A percentile compares a stretch with the other conserved stretches of the same genome.
Evolutionary conservation across 2,329 filamentous ascomycete genomes (phyloP).

Genomic region (Fusarium abutilonis): DNA sequence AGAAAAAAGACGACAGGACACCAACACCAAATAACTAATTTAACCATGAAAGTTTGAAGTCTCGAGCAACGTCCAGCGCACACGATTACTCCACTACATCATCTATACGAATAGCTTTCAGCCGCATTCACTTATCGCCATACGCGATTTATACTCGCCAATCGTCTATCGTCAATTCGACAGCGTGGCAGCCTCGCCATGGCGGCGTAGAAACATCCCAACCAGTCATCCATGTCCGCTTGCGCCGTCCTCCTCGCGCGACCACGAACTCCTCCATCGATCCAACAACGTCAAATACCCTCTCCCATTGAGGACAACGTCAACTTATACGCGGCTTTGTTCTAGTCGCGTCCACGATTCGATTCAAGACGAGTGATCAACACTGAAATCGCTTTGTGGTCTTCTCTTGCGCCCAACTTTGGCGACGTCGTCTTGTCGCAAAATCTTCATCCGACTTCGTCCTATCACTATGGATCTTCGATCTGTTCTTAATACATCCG

Average conservation of each 20-base stretch:
- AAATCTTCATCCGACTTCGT: conserved; percentile 16
- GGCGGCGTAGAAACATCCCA: conserved; percentile 42
- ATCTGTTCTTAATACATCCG: conserved; percentile 64
- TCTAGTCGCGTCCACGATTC: conserved; percentile 39
- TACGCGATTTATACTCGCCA: conserved; percentile 31
- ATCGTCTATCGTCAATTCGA: conserved; percentile 41
- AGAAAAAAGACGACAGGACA: conserved; percentile 41
- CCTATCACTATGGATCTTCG: conserved; percentile 59
- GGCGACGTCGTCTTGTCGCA: conserved; percentile 32
- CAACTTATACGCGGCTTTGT: conserved; percentile 9
- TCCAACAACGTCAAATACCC: conserved; percentile 3
- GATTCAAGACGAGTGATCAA: conserved; percentile 31
- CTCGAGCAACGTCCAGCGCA: conserved; percentile 25
- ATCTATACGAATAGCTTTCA: conserved; percentile 7
- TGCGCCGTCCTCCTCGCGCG: conserved; percentile 44
- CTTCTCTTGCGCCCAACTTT: conserved; percentile 32
- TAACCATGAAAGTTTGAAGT: conserved; percentile 31
- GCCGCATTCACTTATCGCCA: conserved; percentile 6
- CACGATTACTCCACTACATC: conserved; percentile 20
- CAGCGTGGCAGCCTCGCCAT: conserved; percentile 46
- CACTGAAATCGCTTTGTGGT: conserved; percentile 37
- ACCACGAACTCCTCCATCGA: conserved; percentile 40
- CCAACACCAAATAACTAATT: conserved; percentile 34
- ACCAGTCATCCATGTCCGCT: conserved; percentile 46
- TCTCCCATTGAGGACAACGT: conserved; percentile 12